phyloP scores from a whole-genome alignment of 768 basidiomycete species.

The Rhodotorula kratochvilovae region DNA sequence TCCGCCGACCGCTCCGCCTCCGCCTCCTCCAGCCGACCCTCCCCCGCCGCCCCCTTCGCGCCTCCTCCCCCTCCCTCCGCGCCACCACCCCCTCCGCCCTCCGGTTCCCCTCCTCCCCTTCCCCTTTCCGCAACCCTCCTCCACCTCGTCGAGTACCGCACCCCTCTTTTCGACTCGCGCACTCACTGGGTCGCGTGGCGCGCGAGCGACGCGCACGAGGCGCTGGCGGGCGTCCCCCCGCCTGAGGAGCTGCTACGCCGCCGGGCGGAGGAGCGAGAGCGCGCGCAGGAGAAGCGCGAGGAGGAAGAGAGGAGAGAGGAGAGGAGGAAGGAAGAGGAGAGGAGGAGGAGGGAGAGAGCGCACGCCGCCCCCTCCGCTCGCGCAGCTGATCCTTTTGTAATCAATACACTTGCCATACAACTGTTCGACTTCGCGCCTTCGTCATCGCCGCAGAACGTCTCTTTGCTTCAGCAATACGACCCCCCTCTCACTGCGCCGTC shows the following conservation, averaged over 20 bases:
- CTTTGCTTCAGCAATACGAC: too few species aligned
- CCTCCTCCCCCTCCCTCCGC: neutral
- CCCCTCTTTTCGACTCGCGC: slow-evolving; percentile 12
- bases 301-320: neutral
- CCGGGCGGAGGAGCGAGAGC: neutral
- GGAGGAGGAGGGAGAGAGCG: too few species aligned
- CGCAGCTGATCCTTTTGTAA: too few species aligned
- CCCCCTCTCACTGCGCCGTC: too few species aligned
- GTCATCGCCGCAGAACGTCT: too few species aligned
- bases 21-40: neutral
- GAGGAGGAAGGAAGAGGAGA: neutral
- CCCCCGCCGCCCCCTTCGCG: neutral
- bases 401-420: too few species aligned
- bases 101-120: neutral
- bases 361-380: too few species aligned
- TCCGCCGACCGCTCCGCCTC: neutral
- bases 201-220: neutral
- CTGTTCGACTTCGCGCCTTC: too few species aligned
- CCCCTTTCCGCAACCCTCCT: neutral
- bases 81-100: slow-evolving; percentile 1
- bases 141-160: slow-evolving; percentile 17
- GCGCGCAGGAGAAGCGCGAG: neutral
- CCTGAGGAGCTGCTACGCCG: neutral
- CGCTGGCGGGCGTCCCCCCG: neutral
- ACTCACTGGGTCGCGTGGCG: slow-evolving; percentile 21